Evolutionary conservation across 169 alveolate genomes (phyloP).

Genomic region (Ichthyophthirius multifiliis): DNA sequence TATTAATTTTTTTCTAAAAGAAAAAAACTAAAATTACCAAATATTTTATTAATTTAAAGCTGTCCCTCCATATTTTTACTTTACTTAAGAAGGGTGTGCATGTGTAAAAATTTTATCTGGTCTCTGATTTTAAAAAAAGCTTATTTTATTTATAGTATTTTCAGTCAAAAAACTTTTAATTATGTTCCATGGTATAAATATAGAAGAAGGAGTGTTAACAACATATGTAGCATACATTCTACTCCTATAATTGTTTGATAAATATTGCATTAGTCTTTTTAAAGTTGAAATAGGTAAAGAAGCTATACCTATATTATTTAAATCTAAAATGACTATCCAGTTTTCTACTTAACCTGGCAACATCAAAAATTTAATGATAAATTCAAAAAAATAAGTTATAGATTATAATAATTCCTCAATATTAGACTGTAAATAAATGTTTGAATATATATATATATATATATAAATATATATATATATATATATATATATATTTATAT

Average conservation of each 20-base stretch:
- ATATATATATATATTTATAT: not conserved
- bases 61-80: conserved; percentile 1
- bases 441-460: not conserved
- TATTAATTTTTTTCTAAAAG: no score
- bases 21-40: not conserved
- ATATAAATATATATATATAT: not conserved
- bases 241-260: not conserved
- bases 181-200: not conserved
- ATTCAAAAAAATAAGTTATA: conserved; percentile 9
- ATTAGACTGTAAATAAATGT: not conserved
- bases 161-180: not conserved
- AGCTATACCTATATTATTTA: conserved; percentile 1
- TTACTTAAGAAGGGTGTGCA: not conserved
- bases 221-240: conserved; percentile 4
- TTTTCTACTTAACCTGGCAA: conserved; percentile 16
- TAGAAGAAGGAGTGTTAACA: not conserved
- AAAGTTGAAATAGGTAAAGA: not conserved
- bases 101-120: not conserved
- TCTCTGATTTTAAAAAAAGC: not conserved
- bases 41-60: not conserved
- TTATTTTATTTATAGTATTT: conserved; percentile 1
- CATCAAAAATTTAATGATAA: not conserved
- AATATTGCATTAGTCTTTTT: not conserved
- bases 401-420: not conserved
- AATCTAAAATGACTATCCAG: not conserved